Conservation (phyloP, 768 basidiomycete species). For the Sporobolomyces pararoseus region DNA sequence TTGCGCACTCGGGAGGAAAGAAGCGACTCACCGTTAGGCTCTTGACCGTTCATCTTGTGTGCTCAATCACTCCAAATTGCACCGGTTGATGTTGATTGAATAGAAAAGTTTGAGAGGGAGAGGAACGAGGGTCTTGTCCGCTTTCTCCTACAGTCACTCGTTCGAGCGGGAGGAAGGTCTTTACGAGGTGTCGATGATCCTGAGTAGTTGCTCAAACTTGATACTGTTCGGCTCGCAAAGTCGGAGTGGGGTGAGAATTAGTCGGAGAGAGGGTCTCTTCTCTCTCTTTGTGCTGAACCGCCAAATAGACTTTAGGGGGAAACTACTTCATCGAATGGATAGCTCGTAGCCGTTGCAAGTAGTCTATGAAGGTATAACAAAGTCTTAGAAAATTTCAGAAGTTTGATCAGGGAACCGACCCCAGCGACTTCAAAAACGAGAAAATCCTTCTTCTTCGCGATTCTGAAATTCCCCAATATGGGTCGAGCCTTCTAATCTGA, state of each 20-base stretch:
- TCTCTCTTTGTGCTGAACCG: not conserved
- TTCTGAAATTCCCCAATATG: no score
- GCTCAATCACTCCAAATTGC: not conserved
- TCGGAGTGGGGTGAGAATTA: conserved; percentile 5
- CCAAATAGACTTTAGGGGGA: not conserved
- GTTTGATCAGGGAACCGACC: no score
- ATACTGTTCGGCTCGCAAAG: not conserved
- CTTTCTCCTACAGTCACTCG: not conserved
- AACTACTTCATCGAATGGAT: not conserved
- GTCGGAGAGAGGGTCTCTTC: not conserved
- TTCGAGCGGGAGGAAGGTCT: not conserved
- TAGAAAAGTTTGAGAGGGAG: not conserved
- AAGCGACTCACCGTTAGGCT: conserved; percentile 1
- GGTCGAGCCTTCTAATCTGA: no score
- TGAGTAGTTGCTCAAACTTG: not conserved
- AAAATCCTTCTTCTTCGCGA: no score
- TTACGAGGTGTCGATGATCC: not conserved
- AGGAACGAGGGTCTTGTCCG: not conserved
- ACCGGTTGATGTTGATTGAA: not conserved
- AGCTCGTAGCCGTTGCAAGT: not conserved
- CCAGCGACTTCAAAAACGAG: no score
- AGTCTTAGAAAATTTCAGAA: not conserved
- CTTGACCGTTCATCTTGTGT: conserved; percentile 12
- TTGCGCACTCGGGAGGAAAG: no score
- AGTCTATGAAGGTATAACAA: not conserved